Percentiles rank a stretch among this genome's conserved stretches.
Evolutionary conservation across 768 basidiomycete species (phyloP).

Genomic region (Tephrocybe sp.): DNA sequence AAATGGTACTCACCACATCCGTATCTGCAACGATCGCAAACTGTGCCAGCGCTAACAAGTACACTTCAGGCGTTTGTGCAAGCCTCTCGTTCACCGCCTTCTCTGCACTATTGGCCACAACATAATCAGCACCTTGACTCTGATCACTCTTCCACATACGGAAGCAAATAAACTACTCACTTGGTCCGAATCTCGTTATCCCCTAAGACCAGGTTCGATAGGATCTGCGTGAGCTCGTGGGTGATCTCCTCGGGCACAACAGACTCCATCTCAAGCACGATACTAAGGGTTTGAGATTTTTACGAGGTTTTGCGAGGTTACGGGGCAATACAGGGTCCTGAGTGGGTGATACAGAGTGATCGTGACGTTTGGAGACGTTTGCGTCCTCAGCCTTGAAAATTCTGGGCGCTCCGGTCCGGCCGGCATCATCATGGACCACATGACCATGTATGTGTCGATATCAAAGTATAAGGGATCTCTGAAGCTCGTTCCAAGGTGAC

Average conservation of each 20-base stretch:
- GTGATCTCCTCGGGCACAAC: constrained; percentile 70
- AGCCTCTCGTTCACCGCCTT: constrained; percentile 80
- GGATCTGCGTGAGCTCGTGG: constrained; percentile 75
- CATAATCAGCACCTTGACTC: not conserved
- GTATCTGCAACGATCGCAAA: constrained; percentile 76
- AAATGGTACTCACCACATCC: constrained; percentile 59
- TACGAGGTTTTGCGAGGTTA: too few species aligned
- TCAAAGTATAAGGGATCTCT: too few species aligned
- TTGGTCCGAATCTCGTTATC: constrained; percentile 80
- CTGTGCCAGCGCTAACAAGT: constrained; percentile 75
- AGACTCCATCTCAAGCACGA: constrained; percentile 32
- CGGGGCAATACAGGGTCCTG: too few species aligned
- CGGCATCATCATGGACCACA: too few species aligned
- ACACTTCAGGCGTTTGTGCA: constrained; percentile 74
- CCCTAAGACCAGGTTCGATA: constrained; percentile 80
- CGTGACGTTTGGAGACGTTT: too few species aligned
- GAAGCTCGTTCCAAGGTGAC: too few species aligned
- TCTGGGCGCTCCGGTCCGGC: too few species aligned
- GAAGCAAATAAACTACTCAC: constrained; percentile 39
- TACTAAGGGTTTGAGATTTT: too few species aligned
- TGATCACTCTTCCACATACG: not conserved
- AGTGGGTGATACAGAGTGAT: too few species aligned
- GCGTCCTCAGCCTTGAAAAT: too few species aligned
- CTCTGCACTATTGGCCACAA: constrained; percentile 52
- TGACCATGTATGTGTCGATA: too few species aligned